Conservation (phyloP, 352 stramenopile genomes). For the Aphanomyces stellatus region DNA sequence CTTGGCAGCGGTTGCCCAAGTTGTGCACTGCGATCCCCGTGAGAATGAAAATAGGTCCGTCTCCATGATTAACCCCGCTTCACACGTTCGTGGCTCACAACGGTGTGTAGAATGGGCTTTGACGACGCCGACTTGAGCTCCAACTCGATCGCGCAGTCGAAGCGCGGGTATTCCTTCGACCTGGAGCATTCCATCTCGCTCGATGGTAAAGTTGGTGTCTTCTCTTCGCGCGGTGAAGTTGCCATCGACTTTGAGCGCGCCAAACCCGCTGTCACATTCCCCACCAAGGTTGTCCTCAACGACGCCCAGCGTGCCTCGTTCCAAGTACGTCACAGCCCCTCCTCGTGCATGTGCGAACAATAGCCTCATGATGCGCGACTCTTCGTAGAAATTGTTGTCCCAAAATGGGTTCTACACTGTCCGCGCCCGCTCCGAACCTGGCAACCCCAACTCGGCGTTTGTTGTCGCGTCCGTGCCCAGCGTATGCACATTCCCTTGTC, state of each 20-base stretch:
- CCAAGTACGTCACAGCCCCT: neutral
- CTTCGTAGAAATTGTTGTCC: conserved; percentile 16
- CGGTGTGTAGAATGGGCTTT: neutral
- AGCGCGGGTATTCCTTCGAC: conserved; percentile 18
- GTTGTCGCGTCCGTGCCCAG: conserved; percentile 69
- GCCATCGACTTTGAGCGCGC: conserved; percentile 16
- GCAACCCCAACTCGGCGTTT: conserved; percentile 49
- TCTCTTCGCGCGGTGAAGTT: conserved; percentile 15
- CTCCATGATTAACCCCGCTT: neutral
- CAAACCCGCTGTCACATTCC: conserved; percentile 12
- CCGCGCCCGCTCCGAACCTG: conserved; percentile 50
- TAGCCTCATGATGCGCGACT: neutral
- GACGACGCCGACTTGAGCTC: conserved; percentile 15
- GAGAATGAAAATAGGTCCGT: conserved; percentile 8
- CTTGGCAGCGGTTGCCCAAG: neutral
- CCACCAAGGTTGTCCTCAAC: conserved; percentile 13
- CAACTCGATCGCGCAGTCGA: conserved; percentile 2
- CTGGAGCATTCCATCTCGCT: conserved; percentile 11
- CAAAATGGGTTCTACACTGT: conserved; percentile 56
- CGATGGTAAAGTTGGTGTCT: neutral
- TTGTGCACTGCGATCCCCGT: conserved; percentile 2
- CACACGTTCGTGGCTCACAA: neutral
- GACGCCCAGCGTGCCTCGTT: conserved; percentile 8
- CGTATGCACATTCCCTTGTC: no score
- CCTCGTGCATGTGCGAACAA: neutral